A percentile compares a stretch with the other conserved stretches of the same genome.
Conservation (phyloP, 148 eudicot genomes). For the Rhododendron henanense region DNA sequence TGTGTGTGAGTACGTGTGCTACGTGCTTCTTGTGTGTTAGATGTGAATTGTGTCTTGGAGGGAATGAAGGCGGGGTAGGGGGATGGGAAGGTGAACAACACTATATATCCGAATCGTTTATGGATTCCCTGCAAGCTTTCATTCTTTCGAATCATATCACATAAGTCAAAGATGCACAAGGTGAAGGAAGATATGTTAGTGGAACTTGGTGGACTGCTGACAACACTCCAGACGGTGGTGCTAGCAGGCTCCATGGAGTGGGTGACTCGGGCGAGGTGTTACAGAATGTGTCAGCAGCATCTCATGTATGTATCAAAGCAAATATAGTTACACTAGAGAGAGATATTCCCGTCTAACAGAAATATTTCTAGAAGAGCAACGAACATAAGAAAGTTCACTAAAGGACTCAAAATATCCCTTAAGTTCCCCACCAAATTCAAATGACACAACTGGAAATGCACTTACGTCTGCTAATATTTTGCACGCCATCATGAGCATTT, state of each 20-base stretch:
- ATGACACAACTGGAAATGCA: neutral
- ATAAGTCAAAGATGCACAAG: neutral
- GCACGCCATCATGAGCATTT: slow-evolving; percentile 30
- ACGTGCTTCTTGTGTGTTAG: neutral
- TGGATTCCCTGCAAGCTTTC: neutral
- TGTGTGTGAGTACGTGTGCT: neutral
- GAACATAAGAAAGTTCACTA: neutral
- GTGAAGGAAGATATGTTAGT: neutral
- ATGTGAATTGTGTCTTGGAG: neutral
- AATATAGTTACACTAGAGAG: neutral
- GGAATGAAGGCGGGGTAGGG: neutral
- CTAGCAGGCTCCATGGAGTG: neutral
- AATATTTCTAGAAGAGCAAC: neutral
- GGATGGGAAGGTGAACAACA: neutral
- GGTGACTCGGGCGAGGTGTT: neutral
- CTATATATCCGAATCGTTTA: neutral
- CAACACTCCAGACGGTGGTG: neutral
- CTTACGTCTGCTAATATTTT: slow-evolving; percentile 40
- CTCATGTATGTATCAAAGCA: neutral
- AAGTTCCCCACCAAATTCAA: neutral
- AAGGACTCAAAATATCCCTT: neutral
- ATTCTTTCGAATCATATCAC: neutral
- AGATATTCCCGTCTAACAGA: no score
- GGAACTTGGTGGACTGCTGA: neutral
- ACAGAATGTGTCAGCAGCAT: neutral